Conservation (phyloP, 1,284 basidiomycete genomes). For the Rhodotorula sp. region DNA sequence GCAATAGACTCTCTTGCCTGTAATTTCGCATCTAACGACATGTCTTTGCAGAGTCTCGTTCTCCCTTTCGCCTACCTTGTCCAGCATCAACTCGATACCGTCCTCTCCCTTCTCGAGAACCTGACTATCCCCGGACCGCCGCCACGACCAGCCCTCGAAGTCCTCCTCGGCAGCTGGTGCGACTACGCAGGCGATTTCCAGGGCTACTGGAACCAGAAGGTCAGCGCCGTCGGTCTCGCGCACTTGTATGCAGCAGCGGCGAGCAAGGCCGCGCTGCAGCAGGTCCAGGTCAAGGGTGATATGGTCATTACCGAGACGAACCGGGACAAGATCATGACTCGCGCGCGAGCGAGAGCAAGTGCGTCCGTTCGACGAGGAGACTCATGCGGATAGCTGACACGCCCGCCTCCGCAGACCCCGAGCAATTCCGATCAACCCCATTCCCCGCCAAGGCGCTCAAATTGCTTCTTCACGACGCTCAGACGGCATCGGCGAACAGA, state of each 20-base stretch:
- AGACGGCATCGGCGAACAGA: constrained; percentile 60
- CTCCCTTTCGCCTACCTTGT: constrained; percentile 92
- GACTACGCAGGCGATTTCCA: constrained; percentile 91
- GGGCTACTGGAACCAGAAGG: constrained; percentile 84
- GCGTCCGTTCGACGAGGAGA: constrained; percentile 27
- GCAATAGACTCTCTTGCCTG: not conserved
- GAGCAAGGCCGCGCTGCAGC: constrained; percentile 63
- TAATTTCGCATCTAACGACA: not conserved
- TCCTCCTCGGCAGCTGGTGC: constrained; percentile 85
- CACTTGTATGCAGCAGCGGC: constrained; percentile 64
- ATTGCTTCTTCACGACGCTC: constrained; percentile 77
- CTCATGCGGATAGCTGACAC: not conserved
- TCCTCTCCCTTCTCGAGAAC: constrained; percentile 70
- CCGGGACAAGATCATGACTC: constrained; percentile 88
- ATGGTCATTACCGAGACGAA: constrained; percentile 77
- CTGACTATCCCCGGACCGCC: constrained; percentile 57
- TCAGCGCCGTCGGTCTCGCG: constrained; percentile 77
- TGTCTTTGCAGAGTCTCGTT: constrained; percentile 66
- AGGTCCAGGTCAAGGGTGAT: constrained; percentile 83
- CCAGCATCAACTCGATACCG: constrained; percentile 73
- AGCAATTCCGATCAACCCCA: constrained; percentile 76
- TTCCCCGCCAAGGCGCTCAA: constrained; percentile 92
- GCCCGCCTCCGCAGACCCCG: constrained; percentile 60
- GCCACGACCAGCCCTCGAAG: constrained; percentile 60
- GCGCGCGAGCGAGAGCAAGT: constrained; percentile 84